A percentile compares a stretch with the other conserved stretches of the same genome.
Conservation (phyloP, 805 yeast species). For the Candida quercuum region DNA sequence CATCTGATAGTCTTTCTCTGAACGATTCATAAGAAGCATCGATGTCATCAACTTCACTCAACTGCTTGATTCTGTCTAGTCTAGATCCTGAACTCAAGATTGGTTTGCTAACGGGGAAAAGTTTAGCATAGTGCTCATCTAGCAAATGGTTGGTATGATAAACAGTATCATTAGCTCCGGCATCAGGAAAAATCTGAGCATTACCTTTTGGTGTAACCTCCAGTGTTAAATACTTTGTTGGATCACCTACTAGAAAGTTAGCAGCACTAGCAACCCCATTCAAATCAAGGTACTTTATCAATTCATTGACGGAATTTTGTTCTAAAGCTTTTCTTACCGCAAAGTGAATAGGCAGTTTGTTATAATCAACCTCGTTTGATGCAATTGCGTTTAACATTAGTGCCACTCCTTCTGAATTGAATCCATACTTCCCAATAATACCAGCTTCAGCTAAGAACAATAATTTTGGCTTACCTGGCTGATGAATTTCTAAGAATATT, state of each 20-base stretch:
- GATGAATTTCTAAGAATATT: constrained; percentile 23
- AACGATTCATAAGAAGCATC: constrained; percentile 15
- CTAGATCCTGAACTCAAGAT: constrained; percentile 15
- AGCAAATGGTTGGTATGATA: constrained; percentile 23
- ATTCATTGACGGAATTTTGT: constrained; percentile 14
- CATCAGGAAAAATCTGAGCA: constrained; percentile 7
- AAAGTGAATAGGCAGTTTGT: constrained; percentile 32
- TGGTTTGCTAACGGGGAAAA: constrained; percentile 11
- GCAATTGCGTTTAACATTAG: constrained; percentile 20
- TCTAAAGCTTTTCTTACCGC: constrained; percentile 30
- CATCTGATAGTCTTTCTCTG: constrained; percentile 18
- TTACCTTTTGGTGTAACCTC: constrained; percentile 20
- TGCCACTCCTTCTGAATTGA: constrained; percentile 16
- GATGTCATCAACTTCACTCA: constrained; percentile 5
- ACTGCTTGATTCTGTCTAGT: constrained; percentile 12
- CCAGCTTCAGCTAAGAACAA: constrained; percentile 24
- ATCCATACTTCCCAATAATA: constrained; percentile 22
- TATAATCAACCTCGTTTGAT: constrained; percentile 23
- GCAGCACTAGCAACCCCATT: constrained; percentile 22
- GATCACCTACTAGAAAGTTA: constrained; percentile 21
- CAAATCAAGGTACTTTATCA: constrained; percentile 7
- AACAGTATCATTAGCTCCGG: constrained; percentile 13
- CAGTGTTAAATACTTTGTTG: constrained; percentile 13
- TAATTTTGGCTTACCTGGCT: constrained; percentile 18
- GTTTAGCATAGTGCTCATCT: constrained; percentile 2